phyloP scores from a whole-genome alignment of 768 basidiomycete genomes.

The Rhodocollybia butyracea region DNA sequence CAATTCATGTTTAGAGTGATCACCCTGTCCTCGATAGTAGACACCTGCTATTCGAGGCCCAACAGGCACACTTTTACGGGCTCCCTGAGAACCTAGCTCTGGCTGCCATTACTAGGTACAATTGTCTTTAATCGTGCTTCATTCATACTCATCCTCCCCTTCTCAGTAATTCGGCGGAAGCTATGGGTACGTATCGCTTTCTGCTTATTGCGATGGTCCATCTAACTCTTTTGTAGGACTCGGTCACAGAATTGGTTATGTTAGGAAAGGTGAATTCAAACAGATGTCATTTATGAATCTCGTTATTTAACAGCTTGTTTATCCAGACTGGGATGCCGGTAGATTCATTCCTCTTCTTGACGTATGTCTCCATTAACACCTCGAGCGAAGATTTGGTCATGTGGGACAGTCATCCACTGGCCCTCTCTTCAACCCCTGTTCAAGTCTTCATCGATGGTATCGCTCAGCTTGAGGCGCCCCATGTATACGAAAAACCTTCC shows the following conservation, averaged over 20 bases:
- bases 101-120: constrained; percentile 58
- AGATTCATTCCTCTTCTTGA: constrained; percentile 6
- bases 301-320: neutral
- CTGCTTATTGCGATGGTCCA: constrained; percentile 47
- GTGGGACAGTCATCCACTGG: constrained; percentile 83
- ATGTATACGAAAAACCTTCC: constrained; percentile 47
- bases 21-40: constrained; percentile 47
- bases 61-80: constrained; percentile 57
- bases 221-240: constrained; percentile 51
- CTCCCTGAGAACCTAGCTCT: constrained; percentile 50
- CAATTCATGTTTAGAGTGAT: constrained; percentile 30
- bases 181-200: constrained; percentile 10
- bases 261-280: constrained; percentile 51
- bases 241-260: constrained; percentile 54
- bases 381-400: constrained; percentile 61
- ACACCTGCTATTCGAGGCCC: constrained; percentile 59
- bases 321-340: constrained; percentile 76
- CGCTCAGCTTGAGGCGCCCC: constrained; percentile 55
- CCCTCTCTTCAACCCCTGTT: constrained; percentile 79
- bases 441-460: constrained; percentile 93
- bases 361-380: neutral
- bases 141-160: neutral
- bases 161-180: constrained; percentile 51
- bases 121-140: neutral
- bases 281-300: neutral